These are phyloP conservation scores for Polychaeton citri DNA, from an alignment of 2,329 filamentous ascomycete species.

Conservation along the genomic window DNA sequence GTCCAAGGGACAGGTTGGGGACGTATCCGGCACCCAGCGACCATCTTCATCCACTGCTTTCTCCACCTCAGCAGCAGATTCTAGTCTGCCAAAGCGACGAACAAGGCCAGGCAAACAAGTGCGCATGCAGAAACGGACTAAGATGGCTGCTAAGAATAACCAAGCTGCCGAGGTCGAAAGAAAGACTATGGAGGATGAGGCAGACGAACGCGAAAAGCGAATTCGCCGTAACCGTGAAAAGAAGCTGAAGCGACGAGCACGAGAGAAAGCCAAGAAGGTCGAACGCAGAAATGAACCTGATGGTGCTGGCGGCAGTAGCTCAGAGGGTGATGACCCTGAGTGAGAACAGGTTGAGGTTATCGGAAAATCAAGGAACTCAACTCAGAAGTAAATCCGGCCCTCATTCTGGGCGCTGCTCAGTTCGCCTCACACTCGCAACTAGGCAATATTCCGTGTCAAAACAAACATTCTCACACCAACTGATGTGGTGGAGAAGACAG, in stretches of 20 bases:
- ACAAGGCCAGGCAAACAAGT: constrained; percentile 19
- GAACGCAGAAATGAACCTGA: constrained; percentile 3
- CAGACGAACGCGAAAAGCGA: constrained; percentile 19
- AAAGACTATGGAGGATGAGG: constrained; percentile 16
- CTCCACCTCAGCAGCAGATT: too few species aligned
- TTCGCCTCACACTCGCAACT: too few species aligned
- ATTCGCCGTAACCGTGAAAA: constrained; percentile 21
- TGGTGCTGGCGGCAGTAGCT: constrained; percentile 1
- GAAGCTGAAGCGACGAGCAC: constrained; percentile 21
- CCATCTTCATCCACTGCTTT: too few species aligned
- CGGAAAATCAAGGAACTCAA: too few species aligned
- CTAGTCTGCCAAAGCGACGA: constrained; percentile 13
- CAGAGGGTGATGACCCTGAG: background rate
- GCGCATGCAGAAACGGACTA: constrained; percentile 15
- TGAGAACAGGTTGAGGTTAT: background rate
- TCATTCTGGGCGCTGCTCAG: too few species aligned
- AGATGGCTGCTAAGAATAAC: constrained; percentile 9
- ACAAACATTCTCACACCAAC: too few species aligned
- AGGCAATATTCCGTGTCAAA: too few species aligned
- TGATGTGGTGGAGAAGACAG: too few species aligned
- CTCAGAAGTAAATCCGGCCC: too few species aligned
- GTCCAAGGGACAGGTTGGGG: too few species aligned
- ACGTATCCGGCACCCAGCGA: too few species aligned
- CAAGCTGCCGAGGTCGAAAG: constrained; percentile 10
- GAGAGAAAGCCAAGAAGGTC: constrained; percentile 21